These are phyloP conservation scores for Phytophthora uliginosa DNA, from an alignment of 352 stramenopile genomes.

Conservation along the genomic window DNA sequence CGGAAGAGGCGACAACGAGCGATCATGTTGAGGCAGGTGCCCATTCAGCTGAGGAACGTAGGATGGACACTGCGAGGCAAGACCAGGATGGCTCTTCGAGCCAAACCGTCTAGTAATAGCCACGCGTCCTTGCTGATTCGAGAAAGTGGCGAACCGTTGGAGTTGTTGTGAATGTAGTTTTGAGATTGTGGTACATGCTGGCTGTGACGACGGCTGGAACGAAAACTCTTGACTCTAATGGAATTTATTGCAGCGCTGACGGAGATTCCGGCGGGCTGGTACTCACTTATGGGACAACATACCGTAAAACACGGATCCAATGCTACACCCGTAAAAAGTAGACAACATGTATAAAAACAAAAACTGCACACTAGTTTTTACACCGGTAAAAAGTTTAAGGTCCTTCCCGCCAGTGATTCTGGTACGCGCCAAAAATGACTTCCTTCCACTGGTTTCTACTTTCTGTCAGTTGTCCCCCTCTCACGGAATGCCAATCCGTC, in stretches of 20 bases:
- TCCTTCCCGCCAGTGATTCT: not conserved
- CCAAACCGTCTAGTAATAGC: slow-evolving; percentile 29
- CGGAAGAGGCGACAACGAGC: slow-evolving; percentile 5
- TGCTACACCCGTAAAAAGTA: not conserved
- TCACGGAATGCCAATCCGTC: not conserved
- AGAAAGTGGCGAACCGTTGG: not conserved
- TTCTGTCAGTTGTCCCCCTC: not conserved
- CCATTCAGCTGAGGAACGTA: slow-evolving; percentile 3
- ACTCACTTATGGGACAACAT: slow-evolving; percentile 24
- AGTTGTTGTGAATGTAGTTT: slow-evolving; percentile 23
- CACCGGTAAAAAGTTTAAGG: not conserved
- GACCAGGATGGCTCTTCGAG: slow-evolving; percentile 17
- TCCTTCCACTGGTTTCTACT: not conserved
- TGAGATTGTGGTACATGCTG: slow-evolving; percentile 43
- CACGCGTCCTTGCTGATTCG: not conserved
- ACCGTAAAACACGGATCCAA: not conserved
- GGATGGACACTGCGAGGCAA: not conserved
- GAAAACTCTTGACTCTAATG: slow-evolving; percentile 1
- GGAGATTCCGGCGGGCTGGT: not conserved
- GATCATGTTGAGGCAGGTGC: slow-evolving; percentile 14
- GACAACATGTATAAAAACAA: not conserved
- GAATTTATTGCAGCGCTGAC: slow-evolving; percentile 24
- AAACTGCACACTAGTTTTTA: not conserved
- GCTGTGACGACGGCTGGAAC: slow-evolving; percentile 19
- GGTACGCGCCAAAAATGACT: not conserved